phyloP scores from a whole-genome alignment of 1,139 yeast species.

The Blastobotrys persicus region DNA sequence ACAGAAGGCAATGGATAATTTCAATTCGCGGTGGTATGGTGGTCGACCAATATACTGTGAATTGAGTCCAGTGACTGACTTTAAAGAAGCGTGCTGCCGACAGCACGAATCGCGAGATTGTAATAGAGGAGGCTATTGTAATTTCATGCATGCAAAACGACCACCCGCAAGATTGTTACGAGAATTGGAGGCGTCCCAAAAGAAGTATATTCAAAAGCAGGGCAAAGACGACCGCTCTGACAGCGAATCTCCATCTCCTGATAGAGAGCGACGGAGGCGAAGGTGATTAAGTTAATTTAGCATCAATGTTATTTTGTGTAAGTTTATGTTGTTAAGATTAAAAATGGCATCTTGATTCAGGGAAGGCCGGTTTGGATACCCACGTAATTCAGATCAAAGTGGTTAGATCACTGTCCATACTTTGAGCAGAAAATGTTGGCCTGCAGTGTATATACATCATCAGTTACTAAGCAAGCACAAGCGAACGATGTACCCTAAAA shows the following conservation, averaged over 20 bases:
- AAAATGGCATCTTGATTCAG: no score
- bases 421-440: no score
- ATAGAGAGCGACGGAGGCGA: constrained; percentile 4
- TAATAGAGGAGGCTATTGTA: constrained; percentile 76
- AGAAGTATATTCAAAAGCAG: constrained; percentile 27
- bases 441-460: no score
- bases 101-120: constrained; percentile 66
- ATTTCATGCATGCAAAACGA: constrained; percentile 75
- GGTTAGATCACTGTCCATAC: no score
- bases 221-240: constrained; percentile 16
- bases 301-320: no score
- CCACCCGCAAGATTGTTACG: constrained; percentile 49
- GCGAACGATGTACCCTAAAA: no score
- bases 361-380: no score
- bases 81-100: constrained; percentile 71
- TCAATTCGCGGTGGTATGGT: constrained; percentile 81
- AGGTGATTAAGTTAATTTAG: background rate
- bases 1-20: constrained; percentile 52
- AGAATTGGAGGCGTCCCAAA: constrained; percentile 42
- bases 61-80: constrained; percentile 69
- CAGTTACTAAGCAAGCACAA: no score
- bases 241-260: constrained; percentile 8
- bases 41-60: constrained; percentile 80
- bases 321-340: no score
- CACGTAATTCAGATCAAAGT: no score